Evolutionary conservation across 192 early-diverging fungal species (phyloP), one percentile per base, ranked within the genome.

Genomic region (Rhizoclosmatium globosum): DNA sequence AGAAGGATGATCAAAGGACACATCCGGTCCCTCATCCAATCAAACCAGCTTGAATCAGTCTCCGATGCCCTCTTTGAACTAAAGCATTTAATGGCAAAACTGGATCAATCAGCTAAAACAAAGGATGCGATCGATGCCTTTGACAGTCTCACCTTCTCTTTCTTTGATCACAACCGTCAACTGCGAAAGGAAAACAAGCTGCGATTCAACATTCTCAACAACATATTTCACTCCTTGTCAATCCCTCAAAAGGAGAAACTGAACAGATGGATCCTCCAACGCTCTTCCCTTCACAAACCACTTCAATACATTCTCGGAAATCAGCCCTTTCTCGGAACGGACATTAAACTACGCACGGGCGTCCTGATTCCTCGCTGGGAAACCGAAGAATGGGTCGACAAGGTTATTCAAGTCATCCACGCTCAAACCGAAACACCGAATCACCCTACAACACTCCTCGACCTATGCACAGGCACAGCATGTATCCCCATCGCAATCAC

Each of bases 241-340:
- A 31, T 31, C 31, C 31, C 9, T n/a, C 53, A 56, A 56, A 9
- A 56, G 0, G 11, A 39, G 21, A 62, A 62, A 23, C 60, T 62
- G 21, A 42, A 46, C 9, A 31, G 1, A 2, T 86, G 85, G 85
- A 59, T 82, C 6, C 17, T 41, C 0, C 68, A 68, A 4, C 57
- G 85, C 43, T 61, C 57, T 11, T 41, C 39, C 2, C 31, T 41
- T 9, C 87, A 92, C 68, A 96, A 94, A 80, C 97, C 96, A 6
- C 83, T 99, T 61, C 97, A 99, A 82, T 99, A 99, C 79, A 93
- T 99, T 50, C 79, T 98, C 80, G 94, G 94, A 4, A 91, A 89
- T 1, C 95, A 95, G 81, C 93, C 94, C 13, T 99, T 99, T 80
- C 91, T 90, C 50, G 90, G 91, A 44, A 77, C 96, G 3, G 92